A percentile compares a stretch with the other conserved stretches of the same genome.
Evolutionary conservation across 257 asterid species (phyloP).

Genomic region (Solanum medicagineum): DNA sequence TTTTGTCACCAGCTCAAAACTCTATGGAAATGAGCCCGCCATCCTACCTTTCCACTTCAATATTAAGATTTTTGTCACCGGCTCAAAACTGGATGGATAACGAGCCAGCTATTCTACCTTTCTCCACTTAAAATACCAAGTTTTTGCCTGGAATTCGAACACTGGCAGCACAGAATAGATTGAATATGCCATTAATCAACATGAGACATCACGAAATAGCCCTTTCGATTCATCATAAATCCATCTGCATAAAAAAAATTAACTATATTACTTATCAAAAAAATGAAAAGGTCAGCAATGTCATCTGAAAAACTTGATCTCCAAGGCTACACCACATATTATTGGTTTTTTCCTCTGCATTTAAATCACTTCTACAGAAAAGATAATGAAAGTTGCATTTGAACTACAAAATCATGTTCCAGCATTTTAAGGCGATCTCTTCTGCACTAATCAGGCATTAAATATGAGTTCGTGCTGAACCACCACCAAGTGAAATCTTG

Average conservation of each 20-base stretch:
- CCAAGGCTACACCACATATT: background rate
- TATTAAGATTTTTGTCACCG: background rate
- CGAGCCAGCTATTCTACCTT: background rate
- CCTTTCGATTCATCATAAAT: slow-evolving; percentile 69
- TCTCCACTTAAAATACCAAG: background rate
- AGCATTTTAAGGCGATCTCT: background rate
- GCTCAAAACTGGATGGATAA: background rate
- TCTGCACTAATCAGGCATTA: background rate
- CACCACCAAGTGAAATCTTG: background rate
- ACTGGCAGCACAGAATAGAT: background rate
- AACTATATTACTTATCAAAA: background rate
- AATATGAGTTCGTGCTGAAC: background rate
- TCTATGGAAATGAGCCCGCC: background rate
- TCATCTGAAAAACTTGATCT: background rate
- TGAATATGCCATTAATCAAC: slow-evolving; percentile 10
- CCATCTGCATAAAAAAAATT: slow-evolving; percentile 39
- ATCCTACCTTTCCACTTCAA: background rate
- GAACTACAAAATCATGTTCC: background rate
- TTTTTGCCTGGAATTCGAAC: background rate
- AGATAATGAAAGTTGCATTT: background rate
- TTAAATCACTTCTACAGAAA: background rate
- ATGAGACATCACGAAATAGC: slow-evolving; percentile 53
- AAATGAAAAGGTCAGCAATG: background rate
- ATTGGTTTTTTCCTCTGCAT: background rate
- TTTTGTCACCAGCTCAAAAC: background rate